phyloP scores from a whole-genome alignment of 2,329 filamentous ascomycete species.

The Coniochaeta sp. region DNA sequence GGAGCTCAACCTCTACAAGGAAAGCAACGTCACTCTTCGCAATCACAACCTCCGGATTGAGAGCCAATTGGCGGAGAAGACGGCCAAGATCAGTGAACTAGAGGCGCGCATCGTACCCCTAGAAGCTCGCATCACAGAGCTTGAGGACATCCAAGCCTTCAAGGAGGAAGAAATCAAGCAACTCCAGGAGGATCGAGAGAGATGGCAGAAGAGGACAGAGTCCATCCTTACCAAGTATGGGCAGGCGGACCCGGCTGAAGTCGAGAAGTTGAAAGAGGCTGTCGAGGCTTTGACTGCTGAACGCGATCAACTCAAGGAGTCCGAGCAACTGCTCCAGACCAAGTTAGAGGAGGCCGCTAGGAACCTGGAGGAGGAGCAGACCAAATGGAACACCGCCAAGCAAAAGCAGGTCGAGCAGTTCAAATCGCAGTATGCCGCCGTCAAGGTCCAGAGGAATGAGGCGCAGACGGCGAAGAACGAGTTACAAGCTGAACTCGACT shows the following conservation, averaged over 20 bases:
- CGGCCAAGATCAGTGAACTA: slow-evolving; percentile 66
- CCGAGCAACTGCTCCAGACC: slow-evolving; percentile 42
- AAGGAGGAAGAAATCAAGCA: slow-evolving; percentile 85
- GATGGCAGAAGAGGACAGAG: slow-evolving; percentile 93
- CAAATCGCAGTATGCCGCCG: slow-evolving; percentile 49
- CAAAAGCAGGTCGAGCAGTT: slow-evolving; percentile 53
- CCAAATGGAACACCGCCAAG: slow-evolving; percentile 42
- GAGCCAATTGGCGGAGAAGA: slow-evolving; percentile 66
- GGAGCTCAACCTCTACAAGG: slow-evolving; percentile 90
- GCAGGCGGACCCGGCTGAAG: slow-evolving; percentile 85
- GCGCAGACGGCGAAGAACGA: slow-evolving; percentile 42
- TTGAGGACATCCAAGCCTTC: slow-evolving; percentile 73
- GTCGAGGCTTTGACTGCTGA: slow-evolving; percentile 60
- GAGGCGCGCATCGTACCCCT: slow-evolving; percentile 72
- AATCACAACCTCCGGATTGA: slow-evolving; percentile 78
- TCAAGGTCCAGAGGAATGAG: slow-evolving; percentile 47
- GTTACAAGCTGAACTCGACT: slow-evolving; percentile 41
- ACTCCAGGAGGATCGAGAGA: slow-evolving; percentile 83
- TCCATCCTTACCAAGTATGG: slow-evolving; percentile 96
- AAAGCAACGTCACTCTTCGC: slow-evolving; percentile 86
- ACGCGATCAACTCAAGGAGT: slow-evolving; percentile 46
- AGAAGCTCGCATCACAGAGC: slow-evolving; percentile 69
- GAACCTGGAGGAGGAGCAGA: slow-evolving; percentile 45
- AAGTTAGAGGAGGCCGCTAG: slow-evolving; percentile 45
- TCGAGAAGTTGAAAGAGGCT: slow-evolving; percentile 80